A percentile compares a stretch with the other conserved stretches of the same genome.
Evolutionary conservation across 495 filamentous ascomycete species (phyloP).

Genomic region (Cercophora newfieldiana): DNA sequence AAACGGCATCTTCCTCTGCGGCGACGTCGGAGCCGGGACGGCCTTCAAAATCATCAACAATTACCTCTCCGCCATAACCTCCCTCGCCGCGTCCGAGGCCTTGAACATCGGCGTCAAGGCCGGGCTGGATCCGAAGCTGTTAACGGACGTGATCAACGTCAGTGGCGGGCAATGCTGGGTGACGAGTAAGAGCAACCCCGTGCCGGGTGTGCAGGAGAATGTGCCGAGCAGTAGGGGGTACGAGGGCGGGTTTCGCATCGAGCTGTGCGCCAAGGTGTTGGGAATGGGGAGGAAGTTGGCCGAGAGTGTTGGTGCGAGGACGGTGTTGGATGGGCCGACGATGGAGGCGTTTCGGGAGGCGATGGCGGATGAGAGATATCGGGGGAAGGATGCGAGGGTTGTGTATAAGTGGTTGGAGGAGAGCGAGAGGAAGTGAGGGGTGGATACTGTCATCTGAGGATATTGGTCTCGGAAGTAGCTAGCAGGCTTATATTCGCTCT

Average conservation of each 20-base stretch:
- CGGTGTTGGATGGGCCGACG: constrained; percentile 30
- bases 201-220: constrained; percentile 37
- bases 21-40: constrained; percentile 37
- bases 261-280: constrained; percentile 38
- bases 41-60: constrained; percentile 47
- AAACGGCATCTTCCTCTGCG: constrained; percentile 36
- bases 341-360: constrained; percentile 29
- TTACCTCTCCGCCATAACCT: constrained; percentile 42
- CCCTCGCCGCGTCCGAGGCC: constrained; percentile 43
- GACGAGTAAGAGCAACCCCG: constrained; percentile 40
- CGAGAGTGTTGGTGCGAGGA: constrained; percentile 29
- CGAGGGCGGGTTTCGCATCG: constrained; percentile 42
- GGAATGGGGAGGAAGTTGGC: constrained; percentile 31
- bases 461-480: no score
- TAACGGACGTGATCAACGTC: constrained; percentile 40
- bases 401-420: constrained; percentile 37
- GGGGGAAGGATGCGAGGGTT: constrained; percentile 34
- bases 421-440: no score
- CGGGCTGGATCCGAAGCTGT: constrained; percentile 38
- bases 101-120: constrained; percentile 42
- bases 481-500: no score
- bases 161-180: constrained; percentile 43
- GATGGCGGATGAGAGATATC: constrained; percentile 31
- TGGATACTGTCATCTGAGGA: no score
- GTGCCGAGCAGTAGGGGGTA: constrained; percentile 43